Base-by-base conservation (phyloP, 176 grass and related monocot species). In the Oropetium thomaeum region DNA sequence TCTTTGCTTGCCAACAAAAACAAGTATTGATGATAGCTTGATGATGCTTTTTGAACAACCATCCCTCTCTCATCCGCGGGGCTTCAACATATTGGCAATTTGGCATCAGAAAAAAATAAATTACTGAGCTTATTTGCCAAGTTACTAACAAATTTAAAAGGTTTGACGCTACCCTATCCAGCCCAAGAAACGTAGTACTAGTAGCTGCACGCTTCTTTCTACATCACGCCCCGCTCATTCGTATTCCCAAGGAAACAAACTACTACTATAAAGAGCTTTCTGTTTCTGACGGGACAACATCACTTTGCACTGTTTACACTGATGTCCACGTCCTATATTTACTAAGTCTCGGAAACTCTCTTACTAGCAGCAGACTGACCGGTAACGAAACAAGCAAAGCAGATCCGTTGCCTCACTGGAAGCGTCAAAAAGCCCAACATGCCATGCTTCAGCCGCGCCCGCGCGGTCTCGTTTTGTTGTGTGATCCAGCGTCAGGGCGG, bases 1-100 rank as follows among this genome's bases (percentile, higher is more conserved):
- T 43, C 60, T 87, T 87, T 78, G 79, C 73, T 76, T 87, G 33
- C 8, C 51, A 82, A 28, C 68, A 33, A 78, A 71, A 78, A 27
- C 67, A 87, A 71, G 30, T 27, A 57, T 27, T 57, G 53, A 57
- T 57, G 53, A 27, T 57, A 57, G 53, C 23, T 57, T 10, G 13
- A 14, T 6, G 59, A 37, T 34, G 74, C 41, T 16, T 49, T 34
- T 10, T 60, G 10, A 10, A 15, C 39, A 47, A 13, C 37, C 42
- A 13, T 4, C 16, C 42, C 12, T n/a, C 11, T 43, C 38, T 12
- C 73, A 45, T 31, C 40, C 5, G 41, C 8, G 38, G n/a, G n/a
- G n/a, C n/a, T n/a, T n/a, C n/a, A n/a, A n/a, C n/a, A n/a, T n/a
- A n/a, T n/a, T n/a, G n/a, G 75, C 75, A 10, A 4, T 75, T 58